Evolutionary conservation across 2,329 filamentous ascomycete species (phyloP).

Genomic region (Ilyonectria sp.): DNA sequence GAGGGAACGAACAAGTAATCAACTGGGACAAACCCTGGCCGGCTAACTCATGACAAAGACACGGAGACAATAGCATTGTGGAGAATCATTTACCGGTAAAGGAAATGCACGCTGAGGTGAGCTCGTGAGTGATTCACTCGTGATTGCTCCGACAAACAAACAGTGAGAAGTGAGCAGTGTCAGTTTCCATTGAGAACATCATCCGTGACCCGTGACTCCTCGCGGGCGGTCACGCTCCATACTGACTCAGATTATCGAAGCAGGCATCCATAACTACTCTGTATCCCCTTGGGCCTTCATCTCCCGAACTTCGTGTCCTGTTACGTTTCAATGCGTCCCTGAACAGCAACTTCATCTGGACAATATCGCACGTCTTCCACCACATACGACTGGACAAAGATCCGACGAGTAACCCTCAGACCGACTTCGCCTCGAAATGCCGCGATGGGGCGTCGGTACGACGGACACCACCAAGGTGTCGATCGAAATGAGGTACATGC

Average conservation of each 20-base stretch:
- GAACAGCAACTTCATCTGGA: not conserved
- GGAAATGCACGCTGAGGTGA: not conserved
- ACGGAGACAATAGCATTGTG: not conserved
- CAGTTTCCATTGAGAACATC: not conserved
- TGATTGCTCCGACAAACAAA: not conserved
- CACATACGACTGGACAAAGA: not conserved
- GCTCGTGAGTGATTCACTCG: not conserved
- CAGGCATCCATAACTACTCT: not conserved
- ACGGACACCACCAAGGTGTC: conserved; percentile 39
- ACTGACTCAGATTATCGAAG: not conserved
- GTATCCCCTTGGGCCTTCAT: not conserved
- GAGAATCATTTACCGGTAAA: not conserved
- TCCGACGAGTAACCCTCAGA: not conserved
- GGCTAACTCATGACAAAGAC: not conserved
- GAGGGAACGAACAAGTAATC: not conserved
- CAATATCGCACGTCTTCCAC: not conserved
- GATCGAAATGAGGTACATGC: conserved; percentile 25
- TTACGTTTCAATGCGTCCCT: not conserved
- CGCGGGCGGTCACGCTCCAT: not conserved
- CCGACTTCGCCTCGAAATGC: conserved; percentile 16
- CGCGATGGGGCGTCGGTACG: conserved; percentile 13
- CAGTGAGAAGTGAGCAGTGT: not conserved
- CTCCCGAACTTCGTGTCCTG: not conserved
- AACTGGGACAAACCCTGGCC: not conserved
- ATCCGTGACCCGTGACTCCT: not conserved